A percentile compares a stretch with the other conserved stretches of the same genome.
These are phyloP conservation scores for Chaetothyriales sp. DNA, from an alignment of 2,329 filamentous ascomycete genomes.

Conservation along the genomic window DNA sequence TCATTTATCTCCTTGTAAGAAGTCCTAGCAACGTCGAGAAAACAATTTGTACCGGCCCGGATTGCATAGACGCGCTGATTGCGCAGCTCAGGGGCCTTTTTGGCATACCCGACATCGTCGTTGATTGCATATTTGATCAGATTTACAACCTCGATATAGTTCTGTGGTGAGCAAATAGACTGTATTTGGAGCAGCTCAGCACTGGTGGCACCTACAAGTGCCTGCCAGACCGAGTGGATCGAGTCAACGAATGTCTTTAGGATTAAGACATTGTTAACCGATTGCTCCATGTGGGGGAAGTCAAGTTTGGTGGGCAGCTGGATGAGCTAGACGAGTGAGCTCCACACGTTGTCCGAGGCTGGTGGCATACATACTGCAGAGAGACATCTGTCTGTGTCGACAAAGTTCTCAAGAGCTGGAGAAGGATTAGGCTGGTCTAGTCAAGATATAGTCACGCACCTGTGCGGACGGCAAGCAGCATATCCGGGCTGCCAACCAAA, in stretches of 20 bases:
- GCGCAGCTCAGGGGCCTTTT: slow-evolving; percentile 64
- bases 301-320: slow-evolving; percentile 53
- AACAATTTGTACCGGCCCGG: slow-evolving; percentile 65
- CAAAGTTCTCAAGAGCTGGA: slow-evolving; percentile 54
- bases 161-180: slow-evolving; percentile 49
- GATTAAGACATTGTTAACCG: slow-evolving; percentile 74
- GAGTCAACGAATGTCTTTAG: slow-evolving; percentile 65
- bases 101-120: slow-evolving; percentile 63
- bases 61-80: slow-evolving; percentile 87
- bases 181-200: slow-evolving; percentile 52
- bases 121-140: slow-evolving; percentile 61
- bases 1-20: slow-evolving; percentile 79
- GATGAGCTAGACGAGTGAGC: slow-evolving; percentile 45
- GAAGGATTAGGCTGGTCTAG: slow-evolving; percentile 10
- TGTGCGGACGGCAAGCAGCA: slow-evolving; percentile 63
- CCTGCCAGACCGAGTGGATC: slow-evolving; percentile 51
- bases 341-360: background rate
- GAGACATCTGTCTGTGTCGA: slow-evolving; percentile 66
- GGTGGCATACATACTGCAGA: slow-evolving; percentile 35
- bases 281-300: slow-evolving; percentile 57
- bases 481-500: slow-evolving; percentile 63
- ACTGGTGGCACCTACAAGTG: slow-evolving; percentile 49
- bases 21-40: slow-evolving; percentile 75
- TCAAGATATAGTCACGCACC: slow-evolving; percentile 29
- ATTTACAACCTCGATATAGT: slow-evolving; percentile 44